A percentile compares a stretch with the other conserved stretches of the same genome.
Conservation (phyloP, 2,329 filamentous ascomycete genomes). For the Aplosporella prunicola region DNA sequence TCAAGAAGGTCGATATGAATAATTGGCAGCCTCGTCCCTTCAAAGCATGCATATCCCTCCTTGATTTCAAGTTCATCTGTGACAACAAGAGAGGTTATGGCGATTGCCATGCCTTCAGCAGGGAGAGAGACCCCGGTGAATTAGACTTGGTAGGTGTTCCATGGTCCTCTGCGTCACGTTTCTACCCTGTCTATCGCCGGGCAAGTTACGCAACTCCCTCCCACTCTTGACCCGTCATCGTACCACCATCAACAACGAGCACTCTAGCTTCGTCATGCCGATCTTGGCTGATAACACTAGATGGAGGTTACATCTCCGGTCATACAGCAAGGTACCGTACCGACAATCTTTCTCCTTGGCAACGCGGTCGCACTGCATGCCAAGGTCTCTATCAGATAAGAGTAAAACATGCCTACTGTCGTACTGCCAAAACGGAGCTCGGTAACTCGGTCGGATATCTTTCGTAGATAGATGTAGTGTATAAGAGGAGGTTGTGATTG, state of each 20-base stretch:
- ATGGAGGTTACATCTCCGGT: background rate
- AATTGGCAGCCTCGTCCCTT: too few species aligned
- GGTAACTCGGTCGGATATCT: background rate
- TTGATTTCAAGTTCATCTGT: too few species aligned
- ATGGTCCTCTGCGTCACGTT: too few species aligned
- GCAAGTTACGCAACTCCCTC: constrained; percentile 1
- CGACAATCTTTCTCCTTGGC: background rate
- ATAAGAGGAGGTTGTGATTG: background rate
- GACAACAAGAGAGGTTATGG: too few species aligned
- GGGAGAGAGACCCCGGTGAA: too few species aligned
- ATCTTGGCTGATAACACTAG: background rate
- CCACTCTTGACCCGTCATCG: constrained; percentile 1
- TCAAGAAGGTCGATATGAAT: too few species aligned
- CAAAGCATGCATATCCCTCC: too few species aligned
- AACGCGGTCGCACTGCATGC: background rate
- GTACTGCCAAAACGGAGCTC: too few species aligned
- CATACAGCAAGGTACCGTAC: too few species aligned
- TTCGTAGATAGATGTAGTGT: background rate
- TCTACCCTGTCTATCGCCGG: too few species aligned
- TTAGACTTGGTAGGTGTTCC: too few species aligned
- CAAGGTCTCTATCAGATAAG: constrained; percentile 1
- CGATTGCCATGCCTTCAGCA: too few species aligned
- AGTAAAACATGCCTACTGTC: constrained; percentile 2
- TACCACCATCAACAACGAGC: background rate
- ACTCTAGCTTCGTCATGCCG: background rate